Evolutionary conservation across 805 yeast species (phyloP).

Genomic region (Candida berthetii): DNA sequence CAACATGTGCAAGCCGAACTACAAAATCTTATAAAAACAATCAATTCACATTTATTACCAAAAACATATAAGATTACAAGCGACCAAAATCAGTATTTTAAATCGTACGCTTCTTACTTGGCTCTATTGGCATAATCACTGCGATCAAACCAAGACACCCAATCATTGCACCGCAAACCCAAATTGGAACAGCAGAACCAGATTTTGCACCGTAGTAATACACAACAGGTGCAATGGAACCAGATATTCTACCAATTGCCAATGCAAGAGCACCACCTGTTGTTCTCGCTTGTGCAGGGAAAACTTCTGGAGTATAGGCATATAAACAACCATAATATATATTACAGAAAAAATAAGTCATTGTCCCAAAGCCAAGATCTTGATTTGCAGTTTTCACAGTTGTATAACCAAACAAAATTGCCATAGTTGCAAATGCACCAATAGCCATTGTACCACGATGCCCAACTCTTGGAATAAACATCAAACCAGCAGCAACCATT

Average conservation of each 20-base stretch:
- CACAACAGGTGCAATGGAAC: slow-evolving; percentile 53
- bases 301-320: slow-evolving; percentile 63
- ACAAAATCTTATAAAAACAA: too few species aligned
- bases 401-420: slow-evolving; percentile 56
- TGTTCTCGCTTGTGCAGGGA: slow-evolving; percentile 46
- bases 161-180: slow-evolving; percentile 53
- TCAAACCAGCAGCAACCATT: slow-evolving; percentile 34
- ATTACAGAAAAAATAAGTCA: slow-evolving; percentile 41
- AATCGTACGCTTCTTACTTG: slow-evolving; percentile 30
- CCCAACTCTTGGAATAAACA: slow-evolving; percentile 29
- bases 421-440: slow-evolving; percentile 49
- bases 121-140: slow-evolving; percentile 43
- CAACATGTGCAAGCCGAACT: too few species aligned
- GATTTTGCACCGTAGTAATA: slow-evolving; percentile 35
- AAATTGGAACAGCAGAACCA: slow-evolving; percentile 52
- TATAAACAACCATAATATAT: slow-evolving; percentile 54
- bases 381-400: slow-evolving; percentile 46
- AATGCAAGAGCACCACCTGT: slow-evolving; percentile 58
- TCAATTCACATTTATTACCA: too few species aligned
- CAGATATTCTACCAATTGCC: slow-evolving; percentile 45
- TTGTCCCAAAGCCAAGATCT: slow-evolving; percentile 44
- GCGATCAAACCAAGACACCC: slow-evolving; percentile 40
- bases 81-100: slow-evolving; percentile 4
- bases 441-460: slow-evolving; percentile 50
- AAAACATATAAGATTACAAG: too few species aligned